Evolutionary conservation across 164 flowering plant species (phyloP), one percentile per base, ranked within the genome.

Genomic region (Cinnamomum micranthum): DNA sequence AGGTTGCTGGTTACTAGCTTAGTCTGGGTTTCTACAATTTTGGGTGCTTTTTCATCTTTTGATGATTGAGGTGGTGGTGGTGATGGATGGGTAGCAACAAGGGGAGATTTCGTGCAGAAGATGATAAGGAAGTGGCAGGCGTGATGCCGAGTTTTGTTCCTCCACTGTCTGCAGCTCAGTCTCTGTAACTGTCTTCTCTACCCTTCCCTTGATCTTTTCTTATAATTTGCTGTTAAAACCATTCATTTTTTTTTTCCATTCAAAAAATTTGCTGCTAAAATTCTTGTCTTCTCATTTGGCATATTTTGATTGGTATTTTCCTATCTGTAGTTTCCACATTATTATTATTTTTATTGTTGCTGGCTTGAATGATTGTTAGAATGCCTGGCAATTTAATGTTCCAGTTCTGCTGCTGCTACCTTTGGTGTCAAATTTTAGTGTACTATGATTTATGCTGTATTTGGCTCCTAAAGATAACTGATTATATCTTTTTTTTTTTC

Each of bases 91-190:
- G 69, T 28, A 81, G 74, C 78, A 74, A 75, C 35, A 64, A 23
- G 24, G 72, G 66, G 50, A 55, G n/a, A 14, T 55, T 55, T 55
- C 20, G 17, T 55, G 76, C 74, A 50, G 76, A 79, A 72, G 73
- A 77, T 82, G 82, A 80, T 73, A 82, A 75, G 72, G 67, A 70
- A 66, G 71, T 75, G 55, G 68, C 64, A 4, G 77, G 47, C 73
- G 80, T 73, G 81, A 82, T 82, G 82, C 85, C 80, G 78, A 78
- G 85, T 74, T 78, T 80, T 67, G 68, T 78, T 77, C 70, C 79
- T 60, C 79, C 70, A 24, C 14, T 74, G 63, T 72, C 66, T 10
- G 70, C 70, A 60, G 65, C 78, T 50, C 68, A 72, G 50, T 13
- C 77, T 67, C 66, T 71, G 85, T 80, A 80, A 75, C 41, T 68